Evolutionary conservation across 2,329 filamentous ascomycete species (phyloP), one percentile per base, ranked within the genome.

Genomic region (Scleromitrula shiraiana): DNA sequence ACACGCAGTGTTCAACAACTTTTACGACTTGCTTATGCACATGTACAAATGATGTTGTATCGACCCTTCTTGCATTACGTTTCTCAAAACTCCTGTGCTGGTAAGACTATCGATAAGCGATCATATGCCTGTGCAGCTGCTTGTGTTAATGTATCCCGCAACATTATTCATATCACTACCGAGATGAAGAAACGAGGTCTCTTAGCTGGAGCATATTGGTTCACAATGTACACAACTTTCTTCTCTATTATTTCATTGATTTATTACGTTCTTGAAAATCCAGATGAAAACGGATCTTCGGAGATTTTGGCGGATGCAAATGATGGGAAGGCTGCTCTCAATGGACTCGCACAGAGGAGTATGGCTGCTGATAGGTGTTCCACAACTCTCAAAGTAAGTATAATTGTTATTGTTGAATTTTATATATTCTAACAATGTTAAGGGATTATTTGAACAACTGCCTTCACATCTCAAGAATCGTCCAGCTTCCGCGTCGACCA

Each of bases 291-390:
- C 4, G 85, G 83, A 1, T 82, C 83, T 5, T 76, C 83, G 43
- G 89, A 95, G 53, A 84, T 96, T 19, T 71, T 96, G 51, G 83
- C 83, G 45, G 91, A 97, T 67, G 91, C 90, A 0, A 76, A 82
- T 52, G 85, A 88, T 53, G 93, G 91, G 15, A 86, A 86, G 61
- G 83, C 91, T 54, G 87, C 90, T 53, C 77, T 97, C 51, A 79
- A 82, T 42, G 82, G 80, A 14, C 74, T 97, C 50, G 85, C 89
- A 2, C 82, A 85, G 59, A 83, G 85, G 59, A 96, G 89, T 62
- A 76, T 94, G 73, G 89, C 90, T 29, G 93, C 93, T 3, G 88
- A 96, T 63, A 76, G 88, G 52, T 93, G 94, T 60, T 88, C 86
- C 1, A 75, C 74, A 38, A 84, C 87, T 33, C 73, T 98, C 23